These are phyloP conservation scores for Metschnikowia shivogae DNA, from an alignment of 805 yeast genomes.

Conservation along the genomic window DNA sequence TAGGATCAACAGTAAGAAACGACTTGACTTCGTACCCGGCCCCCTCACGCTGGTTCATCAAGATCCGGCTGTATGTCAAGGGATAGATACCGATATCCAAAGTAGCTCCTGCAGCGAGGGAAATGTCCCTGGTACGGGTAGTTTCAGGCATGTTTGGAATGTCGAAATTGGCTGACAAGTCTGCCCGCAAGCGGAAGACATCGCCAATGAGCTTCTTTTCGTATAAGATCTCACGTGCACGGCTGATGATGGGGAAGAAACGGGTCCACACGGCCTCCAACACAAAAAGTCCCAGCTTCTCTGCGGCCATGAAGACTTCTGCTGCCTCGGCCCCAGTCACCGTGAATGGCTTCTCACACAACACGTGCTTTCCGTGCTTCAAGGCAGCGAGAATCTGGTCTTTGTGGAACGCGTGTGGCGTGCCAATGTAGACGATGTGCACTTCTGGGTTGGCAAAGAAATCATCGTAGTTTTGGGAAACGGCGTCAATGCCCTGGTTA, in stretches of 20 bases:
- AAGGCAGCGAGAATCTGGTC: conserved; percentile 43
- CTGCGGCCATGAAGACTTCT: conserved; percentile 42
- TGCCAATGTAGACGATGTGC: conserved; percentile 50
- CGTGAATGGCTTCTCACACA: conserved; percentile 54
- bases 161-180: conserved; percentile 34
- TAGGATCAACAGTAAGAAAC: conserved; percentile 29
- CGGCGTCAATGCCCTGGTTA: conserved; percentile 25
- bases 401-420: conserved; percentile 51
- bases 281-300: conserved; percentile 39
- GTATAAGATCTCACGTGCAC: conserved; percentile 33
- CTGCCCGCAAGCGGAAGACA: conserved; percentile 39
- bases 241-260: conserved; percentile 44
- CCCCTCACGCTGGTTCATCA: conserved; percentile 29
- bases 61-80: conserved; percentile 42
- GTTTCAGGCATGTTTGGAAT: conserved; percentile 25
- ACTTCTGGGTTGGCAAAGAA: conserved; percentile 40
- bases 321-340: conserved; percentile 43
- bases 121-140: conserved; percentile 39
- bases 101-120: conserved; percentile 53
- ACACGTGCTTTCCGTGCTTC: conserved; percentile 44
- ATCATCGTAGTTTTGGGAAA: conserved; percentile 37
- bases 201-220: conserved; percentile 45
- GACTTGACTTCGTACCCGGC: conserved; percentile 27
- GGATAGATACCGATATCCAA: conserved; percentile 55
- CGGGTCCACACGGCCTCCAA: conserved; percentile 63